Evolutionary conservation across 108 stramenopile genomes (phyloP).

Genomic region (Phaeodactylum tricornutum): DNA sequence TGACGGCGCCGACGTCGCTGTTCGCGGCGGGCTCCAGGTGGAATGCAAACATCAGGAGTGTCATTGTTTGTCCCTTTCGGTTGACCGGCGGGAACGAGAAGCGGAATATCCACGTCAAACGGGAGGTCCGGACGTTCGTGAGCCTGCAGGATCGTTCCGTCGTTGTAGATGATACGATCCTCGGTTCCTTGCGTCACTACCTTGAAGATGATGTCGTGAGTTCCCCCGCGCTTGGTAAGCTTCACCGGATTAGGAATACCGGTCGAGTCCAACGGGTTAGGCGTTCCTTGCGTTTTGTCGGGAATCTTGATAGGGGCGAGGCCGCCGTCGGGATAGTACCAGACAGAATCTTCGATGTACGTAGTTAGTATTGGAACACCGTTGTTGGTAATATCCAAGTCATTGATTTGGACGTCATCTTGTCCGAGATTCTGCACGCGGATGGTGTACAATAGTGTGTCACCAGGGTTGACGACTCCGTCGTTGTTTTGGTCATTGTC

Average conservation of each 20-base stretch:
- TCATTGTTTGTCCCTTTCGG: no score
- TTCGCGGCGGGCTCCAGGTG: no score
- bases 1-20: no score
- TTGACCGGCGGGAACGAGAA: neutral
- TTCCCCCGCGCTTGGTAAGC: neutral
- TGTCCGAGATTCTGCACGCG: neutral
- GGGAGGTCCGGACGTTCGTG: neutral
- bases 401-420: no score
- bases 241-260: neutral
- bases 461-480: conserved; percentile 4
- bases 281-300: neutral
- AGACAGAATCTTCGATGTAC: no score
- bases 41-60: no score
- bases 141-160: neutral
- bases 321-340: no score
- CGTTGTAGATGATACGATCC: neutral
- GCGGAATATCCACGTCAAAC: neutral
- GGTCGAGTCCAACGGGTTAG: neutral
- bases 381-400: no score
- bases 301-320: no score
- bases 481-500: conserved; percentile 3
- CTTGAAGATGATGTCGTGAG: neutral
- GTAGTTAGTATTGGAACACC: no score
- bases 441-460: conserved; percentile 3
- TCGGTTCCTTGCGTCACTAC: neutral